Base-by-base conservation (phyloP, 352 stramenopile species). In the Pythium monospermum region DNA sequence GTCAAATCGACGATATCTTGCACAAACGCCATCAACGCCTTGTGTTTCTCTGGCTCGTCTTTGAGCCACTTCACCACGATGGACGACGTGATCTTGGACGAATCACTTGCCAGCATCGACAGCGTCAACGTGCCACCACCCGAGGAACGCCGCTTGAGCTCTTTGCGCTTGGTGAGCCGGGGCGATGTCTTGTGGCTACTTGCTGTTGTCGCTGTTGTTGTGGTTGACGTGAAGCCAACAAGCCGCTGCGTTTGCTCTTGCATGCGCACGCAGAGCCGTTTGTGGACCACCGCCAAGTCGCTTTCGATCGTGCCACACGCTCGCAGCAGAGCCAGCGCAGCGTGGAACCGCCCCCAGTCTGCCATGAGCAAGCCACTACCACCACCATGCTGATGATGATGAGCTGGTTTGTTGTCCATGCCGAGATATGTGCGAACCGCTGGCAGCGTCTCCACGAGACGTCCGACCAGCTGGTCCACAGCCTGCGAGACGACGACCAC, bases 301-400 rank as follows among this genome's bases (percentile, higher is more conserved):
- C 43, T 67, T 50, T 87, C 73, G 27, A 91, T 42, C 33, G 56
- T 59, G 1, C 80, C 80, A 10, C 75, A 83, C 0, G 76, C 69
- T 33, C 71, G 83, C 1, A 91, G 57, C 31, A 91, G 62, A 12
- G 77, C 72, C 12, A 91, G 58, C 3, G 76, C 69, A 3, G 69
- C 68, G 45, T 91, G 80, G 51, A 91, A 91, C n/a, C 78, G 71
- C 44, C 68, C 77, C 76, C 80, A 91, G 46, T 87, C 75, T 3
- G 66, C 66, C 12, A 65, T 55, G 13, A 38, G 35, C 15, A 32
- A 16, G 19, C 21, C 53, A n/a, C n/a, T n/a, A n/a, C n/a, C n/a
- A n/a, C n/a, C n/a, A n/a, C n/a, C n/a, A 19, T 55, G 33, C 30
- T 15, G 5, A 19, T 26, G n/a, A 4, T 13, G 27, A 21, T 33